These are phyloP conservation scores for Plasmodium gonderi DNA, from an alignment of 169 alveolate species.

Conservation along the genomic window DNA sequence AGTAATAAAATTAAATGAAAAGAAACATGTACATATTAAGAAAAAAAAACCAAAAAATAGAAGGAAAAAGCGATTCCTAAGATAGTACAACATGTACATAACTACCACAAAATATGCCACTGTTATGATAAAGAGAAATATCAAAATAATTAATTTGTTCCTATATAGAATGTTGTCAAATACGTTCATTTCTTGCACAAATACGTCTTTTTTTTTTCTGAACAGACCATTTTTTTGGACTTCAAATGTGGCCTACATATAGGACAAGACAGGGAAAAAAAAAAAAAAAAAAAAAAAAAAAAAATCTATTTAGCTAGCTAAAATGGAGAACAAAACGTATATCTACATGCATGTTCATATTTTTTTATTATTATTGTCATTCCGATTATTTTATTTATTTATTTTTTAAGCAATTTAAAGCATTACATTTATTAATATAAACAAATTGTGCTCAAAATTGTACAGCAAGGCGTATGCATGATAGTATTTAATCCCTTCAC, in stretches of 20 bases:
- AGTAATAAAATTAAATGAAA: conserved; percentile 30
- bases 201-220: conserved; percentile 24
- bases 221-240: conserved; percentile 22
- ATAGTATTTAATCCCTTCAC: conserved; percentile 2
- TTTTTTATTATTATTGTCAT: too few species aligned
- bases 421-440: conserved; percentile 34
- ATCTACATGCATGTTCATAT: background rate
- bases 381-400: background rate
- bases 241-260: background rate
- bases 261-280: background rate
- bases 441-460: conserved; percentile 20
- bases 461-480: conserved; percentile 37
- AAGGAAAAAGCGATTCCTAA: conserved; percentile 6
- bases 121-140: conserved; percentile 6
- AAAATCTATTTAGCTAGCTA: background rate
- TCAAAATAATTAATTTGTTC: conserved; percentile 16
- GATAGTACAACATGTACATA: conserved; percentile 18
- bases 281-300: conserved; percentile 14
- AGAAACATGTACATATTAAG: conserved; percentile 2
- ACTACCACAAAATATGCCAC: conserved; percentile 1
- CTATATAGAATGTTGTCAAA: background rate
- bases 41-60: conserved; percentile 27
- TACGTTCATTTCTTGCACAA: conserved; percentile 11
- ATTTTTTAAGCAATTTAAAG: background rate
- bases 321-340: background rate